Base-by-base conservation (phyloP, 2,329 filamentous ascomycete genomes). In the Botrytis porri region DNA sequence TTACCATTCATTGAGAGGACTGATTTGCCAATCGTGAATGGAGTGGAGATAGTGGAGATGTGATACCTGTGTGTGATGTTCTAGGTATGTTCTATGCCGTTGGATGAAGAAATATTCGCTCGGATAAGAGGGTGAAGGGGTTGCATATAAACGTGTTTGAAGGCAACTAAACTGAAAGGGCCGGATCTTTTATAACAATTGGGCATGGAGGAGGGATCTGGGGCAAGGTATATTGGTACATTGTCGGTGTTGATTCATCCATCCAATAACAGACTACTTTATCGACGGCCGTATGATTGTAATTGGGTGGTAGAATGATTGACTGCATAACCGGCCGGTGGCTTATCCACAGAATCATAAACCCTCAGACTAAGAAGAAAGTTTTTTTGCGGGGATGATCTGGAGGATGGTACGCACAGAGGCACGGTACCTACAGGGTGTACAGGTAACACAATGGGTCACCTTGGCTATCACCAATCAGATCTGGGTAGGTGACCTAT, bases 361-460 rank as follows among this genome's bases (percentile, higher is more conserved):
- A 48, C 41, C 29, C 41, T 65, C 62, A 65, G 9, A 35, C 29
- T 65, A 45, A 16, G 32, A 22, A 65, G 62, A 65, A 48, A 45
- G 22, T 41, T 62, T 62, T 62, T 39, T 48, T 48, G 41, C 29
- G 62, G 41, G 62, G 62, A 48, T 65, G 62, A 65, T 65, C 62
- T 64, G 41, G 43, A 45, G 41, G 41, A n/a, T 22, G 29, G 63
- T 29, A 25, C 41, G 29, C 62, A 45, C 62, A 57, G 51, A 57
- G 51, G 29, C 62, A 48, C 62, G 62, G 63, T 66, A 66, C 63
- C 63, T 66, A 66, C 63, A 61, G 59, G 57, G 37, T 57, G 35
- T 62, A 62, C 60, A 62, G 60, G 37, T 39, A 37, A 39, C 22
- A 61, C 59, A 6, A 45, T 51, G 22, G 41, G 62, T 48, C 41